A percentile compares a stretch with the other conserved stretches of the same genome.
These are phyloP conservation scores for Kentomonas sorsogonicus DNA, from an alignment of 208 protist genomes.

Conservation along the genomic window DNA sequence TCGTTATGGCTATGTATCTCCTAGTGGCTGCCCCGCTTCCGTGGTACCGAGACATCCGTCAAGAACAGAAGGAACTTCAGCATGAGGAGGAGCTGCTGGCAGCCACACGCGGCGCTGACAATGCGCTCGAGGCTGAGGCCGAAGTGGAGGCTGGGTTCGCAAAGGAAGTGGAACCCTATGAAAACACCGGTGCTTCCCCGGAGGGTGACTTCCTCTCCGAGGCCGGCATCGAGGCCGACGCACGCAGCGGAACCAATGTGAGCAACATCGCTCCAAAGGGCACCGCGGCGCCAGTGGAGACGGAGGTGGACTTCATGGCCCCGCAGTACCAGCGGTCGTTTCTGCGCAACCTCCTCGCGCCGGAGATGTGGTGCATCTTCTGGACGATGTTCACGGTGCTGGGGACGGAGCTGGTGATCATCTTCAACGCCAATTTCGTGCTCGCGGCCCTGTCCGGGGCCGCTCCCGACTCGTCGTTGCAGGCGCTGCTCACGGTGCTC, in stretches of 20 bases:
- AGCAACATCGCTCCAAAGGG: no score
- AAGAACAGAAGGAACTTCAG: background rate
- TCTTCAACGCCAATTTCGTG: constrained; percentile 30
- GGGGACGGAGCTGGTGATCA: constrained; percentile 24
- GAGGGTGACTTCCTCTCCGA: no score
- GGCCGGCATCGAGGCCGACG: background rate
- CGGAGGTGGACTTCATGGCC: constrained; percentile 32
- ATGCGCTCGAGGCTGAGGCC: background rate
- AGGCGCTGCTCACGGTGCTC: constrained; percentile 26
- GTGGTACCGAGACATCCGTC: background rate
- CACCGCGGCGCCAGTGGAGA: background rate
- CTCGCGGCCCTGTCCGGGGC: constrained; percentile 19
- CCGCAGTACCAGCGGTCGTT: constrained; percentile 37
- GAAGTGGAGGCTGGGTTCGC: no score
- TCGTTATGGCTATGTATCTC: constrained; percentile 12
- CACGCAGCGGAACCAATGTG: background rate
- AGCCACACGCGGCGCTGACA: no score
- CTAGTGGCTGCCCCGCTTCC: constrained; percentile 15
- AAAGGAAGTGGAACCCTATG: no score
- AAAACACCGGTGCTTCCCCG: no score
- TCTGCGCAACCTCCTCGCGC: constrained; percentile 16
- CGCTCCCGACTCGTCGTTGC: constrained; percentile 5
- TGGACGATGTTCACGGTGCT: constrained; percentile 20
- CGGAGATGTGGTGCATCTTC: constrained; percentile 20
- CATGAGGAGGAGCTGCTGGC: background rate